phyloP scores from a whole-genome alignment of 176 grass and related monocot species.

The Oryza meridionalis region DNA sequence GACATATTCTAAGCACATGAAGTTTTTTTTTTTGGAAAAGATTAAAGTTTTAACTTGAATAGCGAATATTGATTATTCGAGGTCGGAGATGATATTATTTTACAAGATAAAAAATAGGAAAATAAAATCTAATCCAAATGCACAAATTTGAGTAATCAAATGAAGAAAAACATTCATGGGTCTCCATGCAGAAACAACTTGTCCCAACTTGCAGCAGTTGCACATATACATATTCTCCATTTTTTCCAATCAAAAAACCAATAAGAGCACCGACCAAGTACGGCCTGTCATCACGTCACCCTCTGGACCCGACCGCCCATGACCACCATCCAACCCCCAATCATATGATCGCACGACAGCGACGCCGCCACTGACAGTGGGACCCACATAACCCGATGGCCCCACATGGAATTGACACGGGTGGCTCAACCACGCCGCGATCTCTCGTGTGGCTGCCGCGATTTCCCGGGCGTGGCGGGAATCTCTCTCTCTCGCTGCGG shows the following conservation, averaged over 20 bases:
- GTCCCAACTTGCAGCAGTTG: not conserved
- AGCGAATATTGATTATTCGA: too few relatives aligned
- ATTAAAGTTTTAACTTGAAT: too few relatives aligned
- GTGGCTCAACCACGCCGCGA: not conserved
- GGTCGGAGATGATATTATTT: too few relatives aligned
- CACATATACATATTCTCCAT: too few relatives aligned
- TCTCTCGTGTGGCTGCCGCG: not conserved
- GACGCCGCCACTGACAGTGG: constrained; percentile 9
- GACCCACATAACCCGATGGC: accelerated
- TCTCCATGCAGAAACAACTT: constrained; percentile 24
- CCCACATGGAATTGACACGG: constrained; percentile 31
- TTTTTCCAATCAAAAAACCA: not conserved
- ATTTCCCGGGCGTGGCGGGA: constrained; percentile 28
- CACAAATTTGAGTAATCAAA: not conserved
- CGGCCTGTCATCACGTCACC: constrained; percentile 15
- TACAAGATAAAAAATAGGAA: too few relatives aligned
- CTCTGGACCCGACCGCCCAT: too few relatives aligned
- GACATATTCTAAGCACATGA: too few relatives aligned
- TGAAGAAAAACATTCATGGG: not conserved
- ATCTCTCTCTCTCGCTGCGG: not conserved
- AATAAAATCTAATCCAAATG: not conserved
- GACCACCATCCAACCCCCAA: not conserved
- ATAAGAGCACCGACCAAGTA: constrained; percentile 51
- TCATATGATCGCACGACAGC: not conserved
- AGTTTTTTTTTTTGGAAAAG: too few relatives aligned